Evolutionary conservation across 306 rosid genomes (phyloP).

Genomic region (Leucaena leucocephala): DNA sequence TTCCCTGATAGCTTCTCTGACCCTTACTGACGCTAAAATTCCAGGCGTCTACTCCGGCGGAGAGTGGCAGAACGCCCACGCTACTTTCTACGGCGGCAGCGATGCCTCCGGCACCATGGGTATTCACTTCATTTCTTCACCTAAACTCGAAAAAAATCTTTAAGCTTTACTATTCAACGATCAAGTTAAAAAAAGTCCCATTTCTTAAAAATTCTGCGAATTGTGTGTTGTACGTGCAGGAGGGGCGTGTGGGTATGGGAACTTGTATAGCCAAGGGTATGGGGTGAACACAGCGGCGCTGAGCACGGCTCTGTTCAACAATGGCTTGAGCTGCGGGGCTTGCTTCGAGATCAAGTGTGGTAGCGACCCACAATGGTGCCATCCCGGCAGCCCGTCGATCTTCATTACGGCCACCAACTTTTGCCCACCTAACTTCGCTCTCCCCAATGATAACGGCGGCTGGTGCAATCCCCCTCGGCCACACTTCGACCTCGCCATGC

Average conservation of each 20-base stretch:
- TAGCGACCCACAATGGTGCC: constrained; percentile 70
- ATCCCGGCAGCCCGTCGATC: constrained; percentile 75
- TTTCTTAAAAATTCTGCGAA: background rate
- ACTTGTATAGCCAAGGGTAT: constrained; percentile 82
- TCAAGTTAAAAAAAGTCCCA: background rate
- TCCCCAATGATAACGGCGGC: constrained; percentile 75
- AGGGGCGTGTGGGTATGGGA: constrained; percentile 91
- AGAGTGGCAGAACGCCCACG: constrained; percentile 76
- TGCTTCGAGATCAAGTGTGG: constrained; percentile 83
- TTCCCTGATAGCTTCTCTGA: constrained; percentile 31
- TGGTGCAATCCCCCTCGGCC: constrained; percentile 95
- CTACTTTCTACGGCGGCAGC: constrained; percentile 86
- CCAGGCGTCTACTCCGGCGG: constrained; percentile 56
- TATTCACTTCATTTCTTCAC: constrained; percentile 10
- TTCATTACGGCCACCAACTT: constrained; percentile 81
- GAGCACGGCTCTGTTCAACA: constrained; percentile 83
- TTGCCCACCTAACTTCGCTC: constrained; percentile 79
- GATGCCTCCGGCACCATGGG: constrained; percentile 98
- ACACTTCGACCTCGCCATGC: constrained; percentile 90
- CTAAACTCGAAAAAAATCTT: background rate
- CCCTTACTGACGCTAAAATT: constrained; percentile 39
- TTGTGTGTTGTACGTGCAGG: constrained; percentile 43
- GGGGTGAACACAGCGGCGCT: constrained; percentile 87
- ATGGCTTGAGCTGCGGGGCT: constrained; percentile 75
- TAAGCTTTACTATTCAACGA: background rate